phyloP scores from a whole-genome alignment of 2,329 filamentous ascomycete genomes.

The Knufia fluminis region DNA sequence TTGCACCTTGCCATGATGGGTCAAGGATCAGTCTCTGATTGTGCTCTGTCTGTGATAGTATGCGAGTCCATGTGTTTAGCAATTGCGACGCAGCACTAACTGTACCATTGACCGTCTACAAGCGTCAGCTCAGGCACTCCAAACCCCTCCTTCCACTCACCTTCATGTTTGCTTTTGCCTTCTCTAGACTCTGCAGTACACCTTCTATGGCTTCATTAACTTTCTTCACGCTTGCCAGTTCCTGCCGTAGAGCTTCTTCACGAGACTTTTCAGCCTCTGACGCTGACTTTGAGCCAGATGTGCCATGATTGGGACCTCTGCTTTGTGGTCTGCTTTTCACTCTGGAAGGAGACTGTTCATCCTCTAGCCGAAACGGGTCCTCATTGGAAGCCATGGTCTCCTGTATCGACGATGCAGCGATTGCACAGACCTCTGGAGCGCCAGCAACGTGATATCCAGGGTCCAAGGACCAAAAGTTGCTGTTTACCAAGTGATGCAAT shows the following conservation, averaged over 20 bases:
- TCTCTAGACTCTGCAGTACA: slow-evolving; percentile 36
- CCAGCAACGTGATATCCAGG: not conserved
- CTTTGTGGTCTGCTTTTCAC: slow-evolving; percentile 2
- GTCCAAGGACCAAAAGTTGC: not conserved
- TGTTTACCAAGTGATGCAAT: slow-evolving; percentile 7
- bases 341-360: slow-evolving; percentile 1
- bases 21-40: slow-evolving; percentile 88
- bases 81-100: slow-evolving; percentile 81
- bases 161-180: slow-evolving; percentile 42
- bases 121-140: slow-evolving; percentile 13
- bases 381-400: slow-evolving; percentile 3
- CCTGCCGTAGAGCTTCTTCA: slow-evolving; percentile 64
- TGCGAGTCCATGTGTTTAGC: slow-evolving; percentile 90
- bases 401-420: not conserved
- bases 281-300: not conserved
- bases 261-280: slow-evolving; percentile 47
- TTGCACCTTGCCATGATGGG: slow-evolving; percentile 80
- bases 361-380: not conserved
- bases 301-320: not conserved
- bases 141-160: slow-evolving; percentile 25
- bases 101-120: slow-evolving; percentile 70
- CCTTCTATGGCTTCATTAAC: slow-evolving; percentile 80
- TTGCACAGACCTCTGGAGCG: not conserved
- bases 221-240: slow-evolving; percentile 72
- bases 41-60: slow-evolving; percentile 93